Conservation (phyloP, 805 yeast species). For the Wickerhamiella dianesei region DNA sequence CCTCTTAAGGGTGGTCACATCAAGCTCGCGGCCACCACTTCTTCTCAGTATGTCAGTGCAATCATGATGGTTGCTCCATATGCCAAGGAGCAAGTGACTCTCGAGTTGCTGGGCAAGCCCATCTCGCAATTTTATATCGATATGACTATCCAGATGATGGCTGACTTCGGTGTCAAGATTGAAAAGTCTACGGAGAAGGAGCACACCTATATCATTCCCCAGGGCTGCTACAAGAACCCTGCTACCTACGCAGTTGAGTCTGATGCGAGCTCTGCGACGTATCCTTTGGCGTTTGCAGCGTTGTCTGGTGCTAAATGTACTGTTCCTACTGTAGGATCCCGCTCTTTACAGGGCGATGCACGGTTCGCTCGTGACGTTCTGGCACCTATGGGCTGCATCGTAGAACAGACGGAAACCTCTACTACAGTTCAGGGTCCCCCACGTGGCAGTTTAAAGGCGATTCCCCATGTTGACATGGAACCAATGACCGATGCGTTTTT, state of each 20-base stretch:
- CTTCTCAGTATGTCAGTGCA: slow-evolving; percentile 95
- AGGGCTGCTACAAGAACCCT: slow-evolving; percentile 70
- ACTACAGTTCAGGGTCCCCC: slow-evolving; percentile 91
- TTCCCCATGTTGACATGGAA: slow-evolving; percentile 84
- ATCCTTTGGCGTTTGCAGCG: slow-evolving; percentile 95
- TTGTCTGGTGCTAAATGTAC: slow-evolving; percentile 87
- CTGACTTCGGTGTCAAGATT: slow-evolving; percentile 70
- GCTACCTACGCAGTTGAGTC: slow-evolving; percentile 79
- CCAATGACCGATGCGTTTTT: slow-evolving; percentile 99
- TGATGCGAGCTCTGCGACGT: slow-evolving; percentile 96
- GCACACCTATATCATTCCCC: slow-evolving; percentile 82
- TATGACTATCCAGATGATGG: slow-evolving; percentile 96
- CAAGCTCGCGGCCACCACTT: slow-evolving; percentile 88
- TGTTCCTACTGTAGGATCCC: slow-evolving; percentile 83
- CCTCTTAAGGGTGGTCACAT: slow-evolving; percentile 82
- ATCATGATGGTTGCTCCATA: slow-evolving; percentile 96
- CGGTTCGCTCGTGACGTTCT: slow-evolving; percentile 88
- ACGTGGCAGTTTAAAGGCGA: slow-evolving; percentile 38
- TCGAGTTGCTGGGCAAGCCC: slow-evolving; percentile 85
- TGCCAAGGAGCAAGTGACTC: slow-evolving; percentile 75
- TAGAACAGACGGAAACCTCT: slow-evolving; percentile 65
- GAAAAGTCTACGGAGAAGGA: slow-evolving; percentile 53
- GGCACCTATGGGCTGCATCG: slow-evolving; percentile 88
- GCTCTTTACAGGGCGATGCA: slow-evolving; percentile 94
- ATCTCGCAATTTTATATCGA: slow-evolving; percentile 90